Evolutionary conservation across 2,329 filamentous ascomycete genomes (phyloP).

Genomic region (Trematosphaeria pertusa): DNA sequence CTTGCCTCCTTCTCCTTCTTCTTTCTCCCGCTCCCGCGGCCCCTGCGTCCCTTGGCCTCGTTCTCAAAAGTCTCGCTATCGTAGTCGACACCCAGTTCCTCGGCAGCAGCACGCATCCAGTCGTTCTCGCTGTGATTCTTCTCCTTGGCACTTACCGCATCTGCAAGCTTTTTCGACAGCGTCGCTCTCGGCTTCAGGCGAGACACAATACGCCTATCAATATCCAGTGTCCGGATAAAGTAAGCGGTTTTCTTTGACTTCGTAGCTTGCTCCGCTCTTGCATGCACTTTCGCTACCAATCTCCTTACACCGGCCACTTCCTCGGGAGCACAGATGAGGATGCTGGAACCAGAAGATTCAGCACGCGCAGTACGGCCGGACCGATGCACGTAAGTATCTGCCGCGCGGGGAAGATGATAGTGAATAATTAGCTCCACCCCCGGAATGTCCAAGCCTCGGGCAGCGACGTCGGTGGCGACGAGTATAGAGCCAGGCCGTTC

Average conservation of each 20-base stretch:
- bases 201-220: constrained; percentile 80
- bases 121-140: constrained; percentile 84
- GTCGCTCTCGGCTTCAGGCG: constrained; percentile 78
- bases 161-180: constrained; percentile 86
- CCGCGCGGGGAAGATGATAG: constrained; percentile 91
- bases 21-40: constrained; percentile 74
- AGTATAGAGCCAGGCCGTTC: constrained; percentile 71
- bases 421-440: constrained; percentile 89
- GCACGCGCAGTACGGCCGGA: constrained; percentile 94
- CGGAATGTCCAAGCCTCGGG: constrained; percentile 91
- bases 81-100: constrained; percentile 93
- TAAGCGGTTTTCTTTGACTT: constrained; percentile 64
- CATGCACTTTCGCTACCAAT: constrained; percentile 87
- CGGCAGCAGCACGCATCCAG: constrained; percentile 82
- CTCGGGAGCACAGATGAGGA: constrained; percentile 89
- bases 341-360: constrained; percentile 76
- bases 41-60: constrained; percentile 63
- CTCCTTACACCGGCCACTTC: constrained; percentile 86
- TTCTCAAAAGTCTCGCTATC: constrained; percentile 82
- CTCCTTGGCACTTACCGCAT: constrained; percentile 83
- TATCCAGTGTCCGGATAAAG: constrained; percentile 79
- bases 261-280: constrained; percentile 54
- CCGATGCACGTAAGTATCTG: constrained; percentile 93
- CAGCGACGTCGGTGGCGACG: constrained; percentile 91
- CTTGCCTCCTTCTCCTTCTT: constrained; percentile 76